phyloP scores from a whole-genome alignment of 208 protist genomes.

The Leishmania martiniquensis region DNA sequence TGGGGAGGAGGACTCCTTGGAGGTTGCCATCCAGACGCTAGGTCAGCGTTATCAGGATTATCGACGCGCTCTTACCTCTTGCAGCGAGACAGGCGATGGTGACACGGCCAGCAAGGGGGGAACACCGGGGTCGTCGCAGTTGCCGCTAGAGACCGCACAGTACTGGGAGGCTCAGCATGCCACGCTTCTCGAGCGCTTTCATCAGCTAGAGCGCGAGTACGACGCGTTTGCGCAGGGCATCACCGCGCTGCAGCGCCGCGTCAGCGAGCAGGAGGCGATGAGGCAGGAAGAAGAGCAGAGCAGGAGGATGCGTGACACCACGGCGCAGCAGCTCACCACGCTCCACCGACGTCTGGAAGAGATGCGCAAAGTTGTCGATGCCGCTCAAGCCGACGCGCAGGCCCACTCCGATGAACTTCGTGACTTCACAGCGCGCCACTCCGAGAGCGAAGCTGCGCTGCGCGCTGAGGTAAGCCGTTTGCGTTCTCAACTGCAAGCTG shows the following conservation, averaged over 20 bases:
- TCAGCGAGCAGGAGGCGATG: conserved; percentile 24
- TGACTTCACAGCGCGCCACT: conserved; percentile 8
- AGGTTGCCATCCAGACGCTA: conserved; percentile 21
- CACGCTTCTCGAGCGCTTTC: conserved; percentile 40
- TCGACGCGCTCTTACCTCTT: conserved; percentile 1
- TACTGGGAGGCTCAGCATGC: conserved; percentile 39
- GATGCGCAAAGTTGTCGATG: conserved; percentile 33
- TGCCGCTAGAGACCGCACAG: conserved; percentile 4
- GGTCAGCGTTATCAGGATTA: conserved; percentile 35
- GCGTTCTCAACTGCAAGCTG: conserved; percentile 20
- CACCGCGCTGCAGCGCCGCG: conserved; percentile 22
- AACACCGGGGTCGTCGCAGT: too few relatives aligned
- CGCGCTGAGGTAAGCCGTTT: conserved; percentile 14
- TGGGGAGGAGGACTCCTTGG: conserved; percentile 24
- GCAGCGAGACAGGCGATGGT: not conserved
- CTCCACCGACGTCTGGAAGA: conserved; percentile 33
- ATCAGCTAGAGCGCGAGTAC: conserved; percentile 58
- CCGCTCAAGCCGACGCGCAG: conserved; percentile 35
- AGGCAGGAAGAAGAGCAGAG: conserved; percentile 26
- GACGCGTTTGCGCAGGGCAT: conserved; percentile 39
- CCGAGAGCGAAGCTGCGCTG: conserved; percentile 10
- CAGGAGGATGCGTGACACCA: conserved; percentile 23
- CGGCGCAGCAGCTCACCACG: conserved; percentile 29
- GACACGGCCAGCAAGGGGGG: not conserved
- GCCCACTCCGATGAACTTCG: conserved; percentile 18